Evolutionary conservation across 345 rosid genomes (phyloP), one percentile per base, ranked within the genome.

Genomic region (Eucalyptus rudis): DNA sequence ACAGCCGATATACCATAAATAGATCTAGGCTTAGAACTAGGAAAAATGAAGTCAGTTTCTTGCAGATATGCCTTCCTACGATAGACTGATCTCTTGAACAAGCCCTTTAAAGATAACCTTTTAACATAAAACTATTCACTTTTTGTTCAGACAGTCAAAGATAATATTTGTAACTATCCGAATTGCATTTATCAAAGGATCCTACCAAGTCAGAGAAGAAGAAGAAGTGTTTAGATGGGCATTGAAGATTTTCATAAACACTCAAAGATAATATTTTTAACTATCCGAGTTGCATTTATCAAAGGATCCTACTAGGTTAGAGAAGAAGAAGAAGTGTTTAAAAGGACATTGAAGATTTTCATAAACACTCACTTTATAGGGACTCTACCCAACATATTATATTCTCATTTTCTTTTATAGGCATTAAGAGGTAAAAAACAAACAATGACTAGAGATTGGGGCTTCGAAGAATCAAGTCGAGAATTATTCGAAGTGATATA

Each of bases 1-100:
- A 52, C 2, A 0, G 0, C 0, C 0, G 0, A 0, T 20, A 52
- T 0, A 52, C 5, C 10, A 52, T 52, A 52, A 52, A 3, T 52
- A 0, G 2, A 52, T 0, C 1, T 52, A 52, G 2, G 58, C 5
- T 52, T 20, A 20, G 0, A 52, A 20, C 0, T 0, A 52, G 10
- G 0, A 2, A 52, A 52, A 0, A 52, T 1, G 2, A 5, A 52
- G 58, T 20, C 0, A 2, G 0, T 20, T 52, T 52, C 5, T 2
- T 52, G 0, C 1, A 3, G 0, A 17, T 19, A 19, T 52, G 1
- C 2, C 0, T 52, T 7, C 2, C 2, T 0, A 52, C 1, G 0
- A 3, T 52, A 20, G 4, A 0, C 0, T 0, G 7, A 52, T 0
- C 25, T 52, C 10, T 52, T 52, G 10, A 52, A 20, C 25, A 52